Conservation (phyloP, 2,329 filamentous ascomycete species). For the Simplicillium aogashimaense region DNA sequence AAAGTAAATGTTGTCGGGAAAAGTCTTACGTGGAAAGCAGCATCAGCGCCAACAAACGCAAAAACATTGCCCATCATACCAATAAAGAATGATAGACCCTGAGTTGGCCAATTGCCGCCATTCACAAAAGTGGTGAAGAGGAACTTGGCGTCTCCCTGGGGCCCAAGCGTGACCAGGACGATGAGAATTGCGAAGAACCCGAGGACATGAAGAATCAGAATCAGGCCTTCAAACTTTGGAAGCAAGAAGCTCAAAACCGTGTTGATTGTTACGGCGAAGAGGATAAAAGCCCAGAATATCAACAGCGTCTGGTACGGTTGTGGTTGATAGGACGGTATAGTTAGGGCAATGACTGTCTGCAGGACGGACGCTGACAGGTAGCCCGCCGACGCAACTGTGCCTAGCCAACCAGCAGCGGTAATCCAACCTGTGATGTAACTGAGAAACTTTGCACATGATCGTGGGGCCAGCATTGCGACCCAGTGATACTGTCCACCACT, state of each 20-base stretch:
- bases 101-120: conserved; percentile 7
- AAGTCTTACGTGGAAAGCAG: background rate
- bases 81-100: conserved; percentile 8
- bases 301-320: background rate
- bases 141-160: conserved; percentile 3
- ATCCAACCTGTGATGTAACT: conserved; percentile 5
- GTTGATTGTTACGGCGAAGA: conserved; percentile 8
- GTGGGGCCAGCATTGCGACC: conserved; percentile 29
- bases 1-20: conserved; percentile 5
- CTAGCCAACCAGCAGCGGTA: conserved; percentile 8
- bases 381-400: conserved; percentile 3
- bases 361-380: conserved; percentile 6
- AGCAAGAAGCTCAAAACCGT: conserved; percentile 4
- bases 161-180: conserved; percentile 5
- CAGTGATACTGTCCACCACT: conserved; percentile 47
- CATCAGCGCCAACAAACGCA: conserved; percentile 5
- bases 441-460: no score
- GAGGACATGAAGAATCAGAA: conserved; percentile 8
- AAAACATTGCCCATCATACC: conserved; percentile 8
- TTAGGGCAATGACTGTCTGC: no score
- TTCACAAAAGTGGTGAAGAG: conserved; percentile 7
- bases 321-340: no score
- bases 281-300: background rate
- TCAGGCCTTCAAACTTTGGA: conserved; percentile 6
- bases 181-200: conserved; percentile 9